A percentile compares a stretch with the other conserved stretches of the same genome.
These are phyloP conservation scores for Santalum album DNA, from an alignment of 164 flowering plant species.

Conservation along the genomic window DNA sequence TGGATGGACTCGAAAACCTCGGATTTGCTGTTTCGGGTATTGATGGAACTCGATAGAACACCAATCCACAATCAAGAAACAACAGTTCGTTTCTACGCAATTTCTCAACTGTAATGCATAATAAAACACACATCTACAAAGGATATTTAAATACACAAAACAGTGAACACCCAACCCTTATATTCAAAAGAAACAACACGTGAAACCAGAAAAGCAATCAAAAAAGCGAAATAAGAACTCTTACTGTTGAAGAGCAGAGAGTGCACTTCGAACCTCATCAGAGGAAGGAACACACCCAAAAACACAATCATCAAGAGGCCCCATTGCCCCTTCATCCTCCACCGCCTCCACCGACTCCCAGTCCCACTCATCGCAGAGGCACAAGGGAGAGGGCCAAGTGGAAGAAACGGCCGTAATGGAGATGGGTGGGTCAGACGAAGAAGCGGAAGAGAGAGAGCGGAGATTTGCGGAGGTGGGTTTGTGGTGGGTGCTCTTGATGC, in stretches of 20 bases:
- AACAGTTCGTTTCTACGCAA: no score
- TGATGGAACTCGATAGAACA: no score
- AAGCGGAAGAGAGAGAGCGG: slow-evolving; percentile 14
- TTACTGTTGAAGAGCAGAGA: slow-evolving; percentile 57
- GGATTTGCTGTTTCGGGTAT: no score
- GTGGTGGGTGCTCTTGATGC: slow-evolving; percentile 6
- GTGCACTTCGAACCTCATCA: slow-evolving; percentile 50
- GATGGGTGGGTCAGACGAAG: slow-evolving; percentile 8
- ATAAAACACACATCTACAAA: no score
- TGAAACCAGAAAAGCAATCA: neutral
- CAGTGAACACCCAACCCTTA: no score
- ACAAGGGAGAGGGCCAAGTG: slow-evolving; percentile 11
- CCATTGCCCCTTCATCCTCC: slow-evolving; percentile 13
- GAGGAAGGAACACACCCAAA: slow-evolving; percentile 52
- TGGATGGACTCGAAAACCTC: no score
- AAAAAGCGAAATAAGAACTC: slow-evolving; percentile 5
- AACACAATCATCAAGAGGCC: slow-evolving; percentile 21
- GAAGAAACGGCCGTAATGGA: slow-evolving; percentile 5
- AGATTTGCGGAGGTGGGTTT: slow-evolving; percentile 9
- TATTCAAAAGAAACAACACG: neutral
- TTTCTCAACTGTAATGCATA: no score
- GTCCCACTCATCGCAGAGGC: slow-evolving; percentile 35
- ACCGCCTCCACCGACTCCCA: slow-evolving; percentile 26
- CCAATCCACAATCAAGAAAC: no score
- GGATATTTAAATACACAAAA: no score